Percentiles rank a stretch among this genome's conserved stretches.
Conservation (phyloP, 257 asterid genomes). For the Nicotiana noctiflora region DNA sequence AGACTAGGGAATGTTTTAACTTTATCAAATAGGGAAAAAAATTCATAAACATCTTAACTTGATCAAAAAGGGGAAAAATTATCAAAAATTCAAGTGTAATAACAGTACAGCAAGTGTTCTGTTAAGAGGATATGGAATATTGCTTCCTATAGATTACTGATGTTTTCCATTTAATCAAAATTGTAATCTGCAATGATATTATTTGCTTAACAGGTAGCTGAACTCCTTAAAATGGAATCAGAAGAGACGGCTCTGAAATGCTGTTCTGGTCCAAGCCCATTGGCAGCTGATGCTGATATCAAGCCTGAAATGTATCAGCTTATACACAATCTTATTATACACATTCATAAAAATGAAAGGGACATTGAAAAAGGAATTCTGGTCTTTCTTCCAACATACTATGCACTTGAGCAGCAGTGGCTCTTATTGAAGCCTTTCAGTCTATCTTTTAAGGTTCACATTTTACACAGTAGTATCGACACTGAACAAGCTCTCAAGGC, state of each 20-base stretch:
- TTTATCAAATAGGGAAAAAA: not conserved
- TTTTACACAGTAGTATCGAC: conserved; percentile 81
- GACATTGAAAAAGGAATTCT: conserved; percentile 96
- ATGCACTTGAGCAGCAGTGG: conserved; percentile 91
- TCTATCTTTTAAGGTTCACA: conserved; percentile 69
- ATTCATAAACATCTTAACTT: not conserved
- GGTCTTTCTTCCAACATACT: conserved; percentile 88
- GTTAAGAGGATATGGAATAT: not conserved
- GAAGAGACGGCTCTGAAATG: conserved; percentile 48
- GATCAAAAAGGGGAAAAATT: not conserved
- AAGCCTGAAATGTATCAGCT: conserved; percentile 65
- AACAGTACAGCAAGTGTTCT: not conserved
- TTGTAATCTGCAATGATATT: not conserved
- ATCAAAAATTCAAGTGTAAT: not conserved
- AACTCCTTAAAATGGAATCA: conserved; percentile 54
- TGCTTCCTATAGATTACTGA: not conserved
- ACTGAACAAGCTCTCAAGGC: conserved; percentile 81
- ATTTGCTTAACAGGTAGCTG: conserved; percentile 42
- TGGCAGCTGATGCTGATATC: conserved; percentile 48
- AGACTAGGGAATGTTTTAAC: not conserved
- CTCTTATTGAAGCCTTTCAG: conserved; percentile 59
- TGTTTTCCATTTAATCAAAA: not conserved
- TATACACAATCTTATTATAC: conserved; percentile 69
- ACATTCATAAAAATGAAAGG: conserved; percentile 77
- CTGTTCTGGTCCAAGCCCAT: conserved; percentile 76